Conservation (phyloP, 805 yeast species). For the Novakomyces olei region DNA sequence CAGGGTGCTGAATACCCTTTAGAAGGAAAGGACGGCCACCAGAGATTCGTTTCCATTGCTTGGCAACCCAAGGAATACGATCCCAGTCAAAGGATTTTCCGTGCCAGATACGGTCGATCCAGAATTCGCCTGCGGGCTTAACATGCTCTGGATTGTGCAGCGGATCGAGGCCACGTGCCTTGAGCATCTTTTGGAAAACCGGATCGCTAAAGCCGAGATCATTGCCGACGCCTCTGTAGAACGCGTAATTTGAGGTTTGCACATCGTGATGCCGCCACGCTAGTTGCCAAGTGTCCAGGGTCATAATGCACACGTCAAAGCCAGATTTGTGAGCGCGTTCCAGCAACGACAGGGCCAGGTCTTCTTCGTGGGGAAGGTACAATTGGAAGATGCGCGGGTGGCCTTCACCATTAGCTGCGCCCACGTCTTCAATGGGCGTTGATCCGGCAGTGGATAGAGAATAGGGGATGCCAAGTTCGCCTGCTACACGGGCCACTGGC, state of each 20-base stretch:
- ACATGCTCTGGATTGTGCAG: neutral
- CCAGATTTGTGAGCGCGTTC: slow-evolving; percentile 8
- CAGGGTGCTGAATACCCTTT: slow-evolving; percentile 52
- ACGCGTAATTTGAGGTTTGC: slow-evolving; percentile 12
- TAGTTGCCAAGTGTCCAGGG: slow-evolving; percentile 9
- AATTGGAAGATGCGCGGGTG: slow-evolving; percentile 10
- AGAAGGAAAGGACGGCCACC: slow-evolving; percentile 17
- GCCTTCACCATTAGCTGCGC: slow-evolving; percentile 6
- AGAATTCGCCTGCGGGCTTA: slow-evolving; percentile 3
- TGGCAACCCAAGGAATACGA: slow-evolving; percentile 6
- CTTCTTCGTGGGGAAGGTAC: slow-evolving; percentile 9
- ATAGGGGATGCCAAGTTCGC: slow-evolving; percentile 12
- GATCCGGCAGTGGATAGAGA: slow-evolving; percentile 13
- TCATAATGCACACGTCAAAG: slow-evolving; percentile 9
- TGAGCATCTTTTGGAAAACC: slow-evolving; percentile 10
- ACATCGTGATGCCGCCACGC: slow-evolving; percentile 14
- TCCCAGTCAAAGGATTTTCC: slow-evolving; percentile 8
- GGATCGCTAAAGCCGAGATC: slow-evolving; percentile 14
- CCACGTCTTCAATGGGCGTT: slow-evolving; percentile 8
- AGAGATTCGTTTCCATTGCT: slow-evolving; percentile 7
- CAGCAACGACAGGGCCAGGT: slow-evolving; percentile 7
- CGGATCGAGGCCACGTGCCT: neutral
- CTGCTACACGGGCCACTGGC: slow-evolving; percentile 13
- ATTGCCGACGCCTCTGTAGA: slow-evolving; percentile 10
- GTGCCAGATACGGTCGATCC: slow-evolving; percentile 7